A percentile compares a stretch with the other conserved stretches of the same genome.
Evolutionary conservation across 345 rosid genomes (phyloP).

Genomic region (Litchi chinensis): DNA sequence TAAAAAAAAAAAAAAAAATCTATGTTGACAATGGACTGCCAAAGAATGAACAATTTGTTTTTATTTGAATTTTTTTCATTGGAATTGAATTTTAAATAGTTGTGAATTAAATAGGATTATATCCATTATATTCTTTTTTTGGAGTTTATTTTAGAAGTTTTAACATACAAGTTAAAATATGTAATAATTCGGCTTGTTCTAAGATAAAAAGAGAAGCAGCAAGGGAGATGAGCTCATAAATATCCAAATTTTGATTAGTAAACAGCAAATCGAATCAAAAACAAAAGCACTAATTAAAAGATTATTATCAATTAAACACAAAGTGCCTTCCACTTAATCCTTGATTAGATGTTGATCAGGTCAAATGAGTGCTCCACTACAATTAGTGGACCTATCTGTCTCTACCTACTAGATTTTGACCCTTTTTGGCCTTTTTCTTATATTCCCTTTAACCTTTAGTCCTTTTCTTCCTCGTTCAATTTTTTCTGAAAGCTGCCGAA

Average conservation of each 20-base stretch:
- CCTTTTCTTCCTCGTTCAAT: too few species aligned
- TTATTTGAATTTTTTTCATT: too few species aligned
- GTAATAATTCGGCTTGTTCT: neutral
- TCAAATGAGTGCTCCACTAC: conserved; percentile 26
- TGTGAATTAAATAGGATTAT: too few species aligned
- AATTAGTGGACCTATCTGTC: conserved; percentile 16
- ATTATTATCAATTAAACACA: neutral
- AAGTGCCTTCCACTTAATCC: conserved; percentile 14
- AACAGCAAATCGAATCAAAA: neutral
- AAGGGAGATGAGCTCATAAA: neutral
- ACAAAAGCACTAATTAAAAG: neutral
- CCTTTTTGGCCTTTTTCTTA: too few species aligned
- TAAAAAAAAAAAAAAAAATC: too few species aligned
- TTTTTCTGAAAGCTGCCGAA: too few species aligned
- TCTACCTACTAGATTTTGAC: neutral
- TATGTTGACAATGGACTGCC: too few species aligned
- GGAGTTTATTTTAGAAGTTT: neutral
- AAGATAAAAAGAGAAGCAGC: neutral
- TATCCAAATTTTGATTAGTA: neutral
- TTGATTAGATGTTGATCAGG: conserved; percentile 1
- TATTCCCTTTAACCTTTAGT: neutral
- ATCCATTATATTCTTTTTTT: neutral
- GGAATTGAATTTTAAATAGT: too few species aligned
- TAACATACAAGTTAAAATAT: neutral
- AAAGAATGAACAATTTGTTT: too few species aligned